Conservation (phyloP, 129 eudicot species). For the Escallonia herrerae region DNA sequence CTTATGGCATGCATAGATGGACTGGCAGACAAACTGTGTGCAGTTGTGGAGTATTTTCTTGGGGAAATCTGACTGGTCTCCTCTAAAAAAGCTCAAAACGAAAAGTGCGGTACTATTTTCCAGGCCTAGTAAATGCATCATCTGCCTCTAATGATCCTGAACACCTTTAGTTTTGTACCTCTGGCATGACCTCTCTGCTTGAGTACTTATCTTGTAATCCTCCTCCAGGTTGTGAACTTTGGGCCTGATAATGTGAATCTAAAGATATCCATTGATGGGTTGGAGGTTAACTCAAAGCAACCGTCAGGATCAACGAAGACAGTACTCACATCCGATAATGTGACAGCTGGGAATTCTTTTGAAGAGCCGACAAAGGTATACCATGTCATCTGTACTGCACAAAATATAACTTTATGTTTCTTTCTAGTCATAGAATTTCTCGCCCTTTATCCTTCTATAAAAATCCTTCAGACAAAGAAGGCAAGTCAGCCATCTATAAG, state of each 20-base stretch:
- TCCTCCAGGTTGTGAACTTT: constrained; percentile 64
- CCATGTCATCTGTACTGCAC: not conserved
- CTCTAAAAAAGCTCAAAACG: too few relatives aligned
- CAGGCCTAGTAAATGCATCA: not conserved
- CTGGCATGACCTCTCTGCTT: not conserved
- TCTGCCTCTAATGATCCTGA: not conserved
- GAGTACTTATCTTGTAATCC: too few relatives aligned
- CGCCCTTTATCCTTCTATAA: too few relatives aligned
- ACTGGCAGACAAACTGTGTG: not conserved
- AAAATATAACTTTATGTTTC: not conserved
- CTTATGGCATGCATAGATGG: not conserved
- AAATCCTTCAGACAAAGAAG: not conserved
- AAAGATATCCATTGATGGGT: constrained; percentile 40
- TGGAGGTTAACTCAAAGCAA: constrained; percentile 32
- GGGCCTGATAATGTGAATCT: constrained; percentile 52
- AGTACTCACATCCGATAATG: constrained; percentile 47
- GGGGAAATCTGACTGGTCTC: too few relatives aligned
- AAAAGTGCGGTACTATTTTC: not conserved
- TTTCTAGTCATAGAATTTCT: not conserved
- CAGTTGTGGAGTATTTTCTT: not conserved
- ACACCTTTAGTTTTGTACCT: too few relatives aligned
- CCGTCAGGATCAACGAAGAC: constrained; percentile 36
- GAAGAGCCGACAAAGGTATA: constrained; percentile 64
- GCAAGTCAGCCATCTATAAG: not conserved
- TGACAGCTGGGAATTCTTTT: constrained; percentile 76